Conservation (phyloP, 2,329 filamentous ascomycete genomes). For the Monosporascus cannonballus region DNA sequence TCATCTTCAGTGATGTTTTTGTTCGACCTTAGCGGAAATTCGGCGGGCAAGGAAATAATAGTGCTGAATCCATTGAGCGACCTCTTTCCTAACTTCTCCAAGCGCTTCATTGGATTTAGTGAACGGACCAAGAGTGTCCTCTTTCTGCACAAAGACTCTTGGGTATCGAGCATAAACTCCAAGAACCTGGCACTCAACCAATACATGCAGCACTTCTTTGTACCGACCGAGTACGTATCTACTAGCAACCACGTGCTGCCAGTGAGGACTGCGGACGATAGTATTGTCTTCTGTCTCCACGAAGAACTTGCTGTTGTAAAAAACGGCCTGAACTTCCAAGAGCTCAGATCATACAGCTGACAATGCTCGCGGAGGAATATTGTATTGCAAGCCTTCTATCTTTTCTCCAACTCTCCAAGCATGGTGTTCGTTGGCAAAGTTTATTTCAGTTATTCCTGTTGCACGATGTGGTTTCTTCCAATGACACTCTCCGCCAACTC, state of each 20-base stretch:
- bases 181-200: background rate
- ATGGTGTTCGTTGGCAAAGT: background rate
- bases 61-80: background rate
- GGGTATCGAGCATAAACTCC: slow-evolving; percentile 9
- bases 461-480: no score
- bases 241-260: slow-evolving; percentile 20
- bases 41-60: no score
- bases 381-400: background rate
- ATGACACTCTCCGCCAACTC: no score
- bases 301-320: slow-evolving; percentile 12
- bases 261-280: slow-evolving; percentile 14
- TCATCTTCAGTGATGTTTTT: slow-evolving; percentile 6
- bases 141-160: slow-evolving; percentile 13
- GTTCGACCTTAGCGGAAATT: background rate
- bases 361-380: background rate
- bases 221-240: slow-evolving; percentile 11
- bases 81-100: slow-evolving; percentile 1
- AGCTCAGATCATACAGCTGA: background rate
- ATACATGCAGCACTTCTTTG: slow-evolving; percentile 14
- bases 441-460: no score
- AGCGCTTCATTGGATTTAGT: slow-evolving; percentile 9
- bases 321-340: slow-evolving; percentile 10
- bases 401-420: background rate
- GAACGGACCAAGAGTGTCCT: slow-evolving; percentile 5
- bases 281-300: slow-evolving; percentile 11